Evolutionary conservation across 2,329 filamentous ascomycete genomes (phyloP).

Genomic region (Fusarium proliferatum): DNA sequence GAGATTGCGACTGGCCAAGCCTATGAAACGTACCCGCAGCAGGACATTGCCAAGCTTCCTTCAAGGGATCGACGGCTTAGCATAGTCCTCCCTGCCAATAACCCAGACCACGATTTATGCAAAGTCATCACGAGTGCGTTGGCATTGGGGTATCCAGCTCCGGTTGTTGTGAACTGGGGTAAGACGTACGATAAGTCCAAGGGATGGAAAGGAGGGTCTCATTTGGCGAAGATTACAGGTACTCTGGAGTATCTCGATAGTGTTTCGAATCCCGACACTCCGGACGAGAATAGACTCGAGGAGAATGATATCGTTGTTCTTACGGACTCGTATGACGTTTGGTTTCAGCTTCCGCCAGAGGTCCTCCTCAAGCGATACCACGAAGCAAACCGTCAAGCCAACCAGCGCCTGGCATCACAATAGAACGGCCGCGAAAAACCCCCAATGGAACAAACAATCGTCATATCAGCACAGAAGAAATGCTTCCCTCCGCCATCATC

Average conservation of each 20-base stretch:
- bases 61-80: conserved; percentile 24
- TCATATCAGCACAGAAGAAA: conserved; percentile 36
- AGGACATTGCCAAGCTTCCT: background rate
- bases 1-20: background rate
- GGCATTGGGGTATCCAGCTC: conserved; percentile 42
- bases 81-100: conserved; percentile 33
- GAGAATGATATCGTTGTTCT: conserved; percentile 44
- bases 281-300: conserved; percentile 2
- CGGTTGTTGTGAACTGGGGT: conserved; percentile 46
- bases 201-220: conserved; percentile 30
- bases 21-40: background rate
- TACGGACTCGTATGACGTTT: conserved; percentile 44
- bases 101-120: conserved; percentile 41
- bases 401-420: conserved; percentile 11
- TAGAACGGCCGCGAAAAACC: background rate
- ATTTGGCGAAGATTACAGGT: conserved; percentile 45
- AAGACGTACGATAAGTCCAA: conserved; percentile 20
- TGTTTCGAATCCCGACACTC: background rate
- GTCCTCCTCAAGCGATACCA: conserved; percentile 44
- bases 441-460: conserved; percentile 36
- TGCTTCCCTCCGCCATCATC: conserved; percentile 25
- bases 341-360: conserved; percentile 46
- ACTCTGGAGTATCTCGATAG: conserved; percentile 42
- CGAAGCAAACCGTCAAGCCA: conserved; percentile 29
- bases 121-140: conserved; percentile 43